Evolutionary conservation across 306 rosid genomes (phyloP), one percentile per base, ranked within the genome.

Genomic region (Fagus sylvatica): DNA sequence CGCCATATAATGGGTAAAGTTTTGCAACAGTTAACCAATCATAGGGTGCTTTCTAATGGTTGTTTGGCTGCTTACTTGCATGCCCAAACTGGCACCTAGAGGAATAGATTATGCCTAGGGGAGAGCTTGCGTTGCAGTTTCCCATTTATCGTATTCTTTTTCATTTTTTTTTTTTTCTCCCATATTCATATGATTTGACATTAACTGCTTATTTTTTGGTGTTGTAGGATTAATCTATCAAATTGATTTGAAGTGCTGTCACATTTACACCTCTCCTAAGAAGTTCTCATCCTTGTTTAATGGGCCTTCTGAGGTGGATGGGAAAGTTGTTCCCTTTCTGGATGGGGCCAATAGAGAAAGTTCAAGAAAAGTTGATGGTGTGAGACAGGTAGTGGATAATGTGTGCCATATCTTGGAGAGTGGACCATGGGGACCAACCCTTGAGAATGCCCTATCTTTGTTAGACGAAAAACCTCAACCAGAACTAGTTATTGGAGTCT

Each of bases 401-500:
- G 86, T 85, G 33, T 92, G 97, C 79, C 86, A 48, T 64, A 81
- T 89, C 6, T 82, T 95, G 90, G 98, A 87, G 55, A 17, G 83
- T 56, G 78, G 84, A 81, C 83, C 91, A 46, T 89, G 93, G 97
- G 97, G 89, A 76, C 90, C 90, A 53, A 60, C 82, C 16, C n/a
- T 91, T 55, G 95, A 92, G 91, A 82, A 83, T 80, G 85, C 88
- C 41, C 82, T 94, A 66, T 76, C 83, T 6, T 13, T 1, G 75
- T 73, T 87, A 64, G 90, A 66, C 62, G 89, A 87, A 79, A 90
- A 76, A 74, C 90, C 89, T 84, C 81, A 85, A 82, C 86, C 92
- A 17, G 97, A 92, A 68, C 74, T 82, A 57, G 92, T 94, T 73
- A 85, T 92, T 80, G 90, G 92, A 74, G 97, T 95, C 68, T 59